Evolutionary conservation across 129 eudicot genomes (phyloP), one percentile per base, ranked within the genome.

Genomic region (Smallanthus sonchifolius): DNA sequence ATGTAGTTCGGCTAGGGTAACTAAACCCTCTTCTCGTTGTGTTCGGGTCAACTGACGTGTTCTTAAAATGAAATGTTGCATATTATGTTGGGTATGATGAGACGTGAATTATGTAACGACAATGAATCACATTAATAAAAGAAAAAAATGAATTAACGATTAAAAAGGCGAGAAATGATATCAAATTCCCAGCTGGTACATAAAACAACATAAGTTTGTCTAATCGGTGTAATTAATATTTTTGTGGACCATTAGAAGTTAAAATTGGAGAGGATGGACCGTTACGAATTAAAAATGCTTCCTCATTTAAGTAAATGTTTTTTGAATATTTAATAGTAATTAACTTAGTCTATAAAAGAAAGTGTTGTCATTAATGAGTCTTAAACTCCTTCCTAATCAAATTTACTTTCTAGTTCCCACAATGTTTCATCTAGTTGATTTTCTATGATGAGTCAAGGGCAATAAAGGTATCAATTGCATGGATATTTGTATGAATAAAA

Each of bases 151-250:
- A 1, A 56, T 56, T 20, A 56, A 9, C 6, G 56, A 15, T 51
- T 17, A 16, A 17, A 51, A 51, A n/a, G 57, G 14, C 11, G 30
- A 6, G 20, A 55, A 20, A 55, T 20, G 20, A 55, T 55, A 19
- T 55, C 62, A 7, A 19, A 24, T 55, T 2, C 62, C 2, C n/a
- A 13, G 2, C 62, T 19, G 55, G 43, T 39, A 51, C 24, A 51
- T 16, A 65, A 62, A 65, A 48, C 73, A 48, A 16, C 13, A 56
- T 77, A 42, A 76, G 60, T 76, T 76, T 76, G 80, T 76, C 68
- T 43, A 49, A 49, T 20, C 16, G 42, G n/a, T 75, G 44, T 62
- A 17, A 63, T 63, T 28, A 67, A 30, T 40, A 67, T 32, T 24
- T 39, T 32, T 9, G 67, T 77, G 69, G 78, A 60, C 70, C 77